Evolutionary conservation across 352 stramenopile species (phyloP), one percentile per base, ranked within the genome.

Genomic region (Phytophthora fragariae): DNA sequence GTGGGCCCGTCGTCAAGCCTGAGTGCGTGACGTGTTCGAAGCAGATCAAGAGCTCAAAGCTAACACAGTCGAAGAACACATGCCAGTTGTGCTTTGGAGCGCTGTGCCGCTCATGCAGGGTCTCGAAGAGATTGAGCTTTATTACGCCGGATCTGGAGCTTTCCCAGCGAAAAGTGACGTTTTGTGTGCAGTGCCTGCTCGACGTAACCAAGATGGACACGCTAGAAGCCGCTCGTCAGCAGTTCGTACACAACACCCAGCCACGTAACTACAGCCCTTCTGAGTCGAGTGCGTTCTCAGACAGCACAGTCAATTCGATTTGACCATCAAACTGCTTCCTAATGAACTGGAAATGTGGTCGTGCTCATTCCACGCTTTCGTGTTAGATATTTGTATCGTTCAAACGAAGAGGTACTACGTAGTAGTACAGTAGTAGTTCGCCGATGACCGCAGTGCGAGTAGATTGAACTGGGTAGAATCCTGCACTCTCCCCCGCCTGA

Each of bases 171-270:
- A 70, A 61, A 44, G 56, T 70, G 24, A 62, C 52, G 54, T 73
- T 79, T 68, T 79, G 72, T 33, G 39, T 53, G 24, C 27, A 41
- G 35, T 79, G 72, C 58, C 29, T 76, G 15, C 33, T 35, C 6
- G 31, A 71, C 17, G 71, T 60, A 24, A 60, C 61, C 5, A 19
- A 19, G 11, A 41, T 71, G 47, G 57, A 58, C n/a, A 58, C 49
- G 49, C 19, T 55, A 19, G 49, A 55, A 55, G 49, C 49, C 12
- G 49, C 49, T 55, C 21, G 49, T 9, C 49, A 55, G 10, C 49
- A 55, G 15, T 55, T 55, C 15, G 49, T 55, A 8, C 9, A 33
- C 49, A 55, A 55, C 44, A 21, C 44, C 17, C 44, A 50, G 44
- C 44, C 44, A 24, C 15, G 44, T 21, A 50, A 21, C 17, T 50